Evolutionary conservation across 768 basidiomycete species (phyloP).

Genomic region (Russula sp.): DNA sequence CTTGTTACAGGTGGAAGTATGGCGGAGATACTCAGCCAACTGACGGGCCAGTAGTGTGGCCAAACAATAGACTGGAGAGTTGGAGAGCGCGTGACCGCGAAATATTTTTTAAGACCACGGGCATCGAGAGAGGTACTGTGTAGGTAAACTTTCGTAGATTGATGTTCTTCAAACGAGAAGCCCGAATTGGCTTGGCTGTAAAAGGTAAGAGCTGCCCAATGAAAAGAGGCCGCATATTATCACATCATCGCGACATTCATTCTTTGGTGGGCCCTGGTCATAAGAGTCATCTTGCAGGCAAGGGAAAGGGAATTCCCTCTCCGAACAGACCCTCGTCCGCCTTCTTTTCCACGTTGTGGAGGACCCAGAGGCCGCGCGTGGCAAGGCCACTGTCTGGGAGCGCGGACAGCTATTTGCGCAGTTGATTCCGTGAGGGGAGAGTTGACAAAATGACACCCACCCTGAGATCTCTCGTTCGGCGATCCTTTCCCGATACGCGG

Average conservation of each 20-base stretch:
- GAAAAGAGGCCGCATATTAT: constrained; percentile 17
- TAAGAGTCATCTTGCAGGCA: not conserved
- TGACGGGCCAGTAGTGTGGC: not conserved
- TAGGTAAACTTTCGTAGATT: constrained; percentile 18
- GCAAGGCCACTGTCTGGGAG: constrained; percentile 25
- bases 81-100: constrained; percentile 1
- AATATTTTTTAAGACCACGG: constrained; percentile 1
- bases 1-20: not conserved
- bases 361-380: constrained; percentile 25
- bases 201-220: constrained; percentile 21
- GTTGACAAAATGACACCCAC: constrained; percentile 26
- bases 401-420: constrained; percentile 24
- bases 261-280: constrained; percentile 19
- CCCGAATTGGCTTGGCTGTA: constrained; percentile 21
- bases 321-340: not conserved
- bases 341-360: constrained; percentile 22
- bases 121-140: constrained; percentile 9
- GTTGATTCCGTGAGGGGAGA: constrained; percentile 28
- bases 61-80: not conserved
- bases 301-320: constrained; percentile 6
- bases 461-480: constrained; percentile 34
- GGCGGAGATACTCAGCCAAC: constrained; percentile 25
- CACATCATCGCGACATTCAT: constrained; percentile 26
- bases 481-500: constrained; percentile 37
- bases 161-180: constrained; percentile 26